These are phyloP conservation scores for Ambrosia trifida DNA, from an alignment of 129 eudicot genomes.

Conservation along the genomic window DNA sequence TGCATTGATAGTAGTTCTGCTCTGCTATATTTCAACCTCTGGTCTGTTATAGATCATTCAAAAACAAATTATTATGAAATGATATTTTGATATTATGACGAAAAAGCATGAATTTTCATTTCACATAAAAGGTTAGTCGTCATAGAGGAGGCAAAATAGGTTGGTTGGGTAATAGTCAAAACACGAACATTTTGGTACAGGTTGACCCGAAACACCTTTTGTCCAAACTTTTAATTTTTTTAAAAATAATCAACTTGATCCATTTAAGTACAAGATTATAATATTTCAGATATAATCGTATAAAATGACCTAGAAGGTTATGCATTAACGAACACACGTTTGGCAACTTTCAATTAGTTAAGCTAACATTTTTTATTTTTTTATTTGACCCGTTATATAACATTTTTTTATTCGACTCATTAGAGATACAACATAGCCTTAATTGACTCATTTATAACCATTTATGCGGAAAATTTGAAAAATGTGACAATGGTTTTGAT, in stretches of 20 bases:
- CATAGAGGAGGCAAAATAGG: not conserved
- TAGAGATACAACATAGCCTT: not conserved
- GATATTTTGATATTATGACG: constrained; percentile 1
- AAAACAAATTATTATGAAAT: not conserved
- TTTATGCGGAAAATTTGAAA: not conserved
- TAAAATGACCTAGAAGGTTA: constrained; percentile 8
- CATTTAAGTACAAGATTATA: not conserved
- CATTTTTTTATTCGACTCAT: not conserved
- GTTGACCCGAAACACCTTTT: not conserved
- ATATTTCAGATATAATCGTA: not conserved
- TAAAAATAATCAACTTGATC: not conserved
- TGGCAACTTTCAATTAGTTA: not conserved
- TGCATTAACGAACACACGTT: not conserved
- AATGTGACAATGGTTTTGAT: not conserved
- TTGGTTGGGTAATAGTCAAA: constrained; percentile 2
- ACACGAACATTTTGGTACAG: not conserved
- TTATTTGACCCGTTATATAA: too few relatives aligned
- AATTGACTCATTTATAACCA: not conserved
- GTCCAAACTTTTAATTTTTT: not conserved
- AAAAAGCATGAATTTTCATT: not conserved
- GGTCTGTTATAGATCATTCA: constrained; percentile 46
- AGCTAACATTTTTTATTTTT: not conserved
- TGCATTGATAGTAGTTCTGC: constrained; percentile 75
- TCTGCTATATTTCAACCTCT: constrained; percentile 78
- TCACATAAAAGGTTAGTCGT: not conserved